phyloP scores from a whole-genome alignment of 352 stramenopile species.

The Phytophthora fragariaefolia region DNA sequence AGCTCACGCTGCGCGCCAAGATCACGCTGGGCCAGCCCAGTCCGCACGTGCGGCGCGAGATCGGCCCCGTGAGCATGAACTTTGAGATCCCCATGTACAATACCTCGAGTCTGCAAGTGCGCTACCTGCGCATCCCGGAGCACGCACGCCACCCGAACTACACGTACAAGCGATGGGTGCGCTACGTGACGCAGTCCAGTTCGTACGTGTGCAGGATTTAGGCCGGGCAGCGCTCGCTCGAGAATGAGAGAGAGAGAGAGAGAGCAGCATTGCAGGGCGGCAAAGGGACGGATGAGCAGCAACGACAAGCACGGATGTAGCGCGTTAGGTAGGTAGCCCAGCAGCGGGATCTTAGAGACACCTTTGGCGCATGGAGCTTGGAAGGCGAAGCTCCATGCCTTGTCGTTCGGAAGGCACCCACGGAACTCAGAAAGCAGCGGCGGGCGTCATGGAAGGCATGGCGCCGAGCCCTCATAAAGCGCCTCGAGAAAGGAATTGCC shows the following conservation, averaged over 20 bases:
- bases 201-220: slow-evolving; percentile 98
- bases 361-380: slow-evolving; percentile 37
- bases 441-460: slow-evolving; percentile 30
- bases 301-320: slow-evolving; percentile 23
- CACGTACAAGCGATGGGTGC: slow-evolving; percentile 98
- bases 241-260: slow-evolving; percentile 22
- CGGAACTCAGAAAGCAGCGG: slow-evolving; percentile 25
- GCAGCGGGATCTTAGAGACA: slow-evolving; percentile 42
- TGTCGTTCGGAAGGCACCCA: slow-evolving; percentile 26
- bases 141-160: slow-evolving; percentile 95
- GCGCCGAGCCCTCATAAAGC: slow-evolving; percentile 28
- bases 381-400: slow-evolving; percentile 17
- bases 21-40: slow-evolving; percentile 86
- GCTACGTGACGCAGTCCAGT: slow-evolving; percentile 98
- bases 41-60: slow-evolving; percentile 90
- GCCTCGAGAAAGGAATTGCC: slow-evolving; percentile 36
- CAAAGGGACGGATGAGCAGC: slow-evolving; percentile 12
- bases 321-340: slow-evolving; percentile 29
- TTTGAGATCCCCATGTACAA: slow-evolving; percentile 99
- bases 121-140: slow-evolving; percentile 98
- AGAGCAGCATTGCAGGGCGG: slow-evolving; percentile 5
- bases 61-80: slow-evolving; percentile 98
- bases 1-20: slow-evolving; percentile 96
- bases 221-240: slow-evolving; percentile 13
- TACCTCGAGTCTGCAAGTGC: slow-evolving; percentile 97